Base-by-base conservation (phyloP, 2,329 filamentous ascomycete species). In the Fusarium oxysporum region DNA sequence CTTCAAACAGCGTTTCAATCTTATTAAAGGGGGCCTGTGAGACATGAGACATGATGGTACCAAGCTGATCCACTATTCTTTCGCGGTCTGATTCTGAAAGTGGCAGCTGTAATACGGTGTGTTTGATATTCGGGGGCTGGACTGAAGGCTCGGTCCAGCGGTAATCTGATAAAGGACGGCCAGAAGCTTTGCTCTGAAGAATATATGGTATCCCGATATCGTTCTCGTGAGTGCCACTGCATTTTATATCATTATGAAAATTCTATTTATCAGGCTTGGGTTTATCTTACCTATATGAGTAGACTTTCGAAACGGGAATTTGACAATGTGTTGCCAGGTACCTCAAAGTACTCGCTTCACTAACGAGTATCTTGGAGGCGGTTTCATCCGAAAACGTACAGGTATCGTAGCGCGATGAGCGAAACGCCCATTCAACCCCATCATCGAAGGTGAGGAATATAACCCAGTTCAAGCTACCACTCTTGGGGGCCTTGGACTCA, bases 191-290 rank as follows among this genome's bases (percentile, higher is more conserved):
- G 40, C 74, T 74, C 64, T 71, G 65, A 38, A 78, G 73, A n/a
- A 77, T 76, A 44, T 76, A 78, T 5, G 75, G 76, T 14, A 77
- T 56, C 5, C 72, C 74, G 6, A 76, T 70, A 13, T 67, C 63
- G 37, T 78, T 77, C 8, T 75, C 59, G 5, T 41, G 16, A 43
- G 44, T 53, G 14, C 61, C 64, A 28, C 74, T 76, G 33, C 28
- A 6, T 70, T 37, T 4, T 0, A 25, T 12, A 6, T 37, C 10
- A 51, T 6, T 28, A 28, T 25, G 23, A 25, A 25, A 25, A 25
- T 25, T 25, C 23, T 25, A 25, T 25, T 23, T 25, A 25, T 25
- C 23, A 25, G 23, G 23, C 23, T 25, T 25, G 23, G 23, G 23
- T 25, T 25, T 25, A 25, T 25, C 25, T 16, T 25, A 37, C 48